A percentile compares a stretch with the other conserved stretches of the same genome.
phyloP scores from a whole-genome alignment of 1,284 basidiomycete genomes.

The Ganoderma boninense region DNA sequence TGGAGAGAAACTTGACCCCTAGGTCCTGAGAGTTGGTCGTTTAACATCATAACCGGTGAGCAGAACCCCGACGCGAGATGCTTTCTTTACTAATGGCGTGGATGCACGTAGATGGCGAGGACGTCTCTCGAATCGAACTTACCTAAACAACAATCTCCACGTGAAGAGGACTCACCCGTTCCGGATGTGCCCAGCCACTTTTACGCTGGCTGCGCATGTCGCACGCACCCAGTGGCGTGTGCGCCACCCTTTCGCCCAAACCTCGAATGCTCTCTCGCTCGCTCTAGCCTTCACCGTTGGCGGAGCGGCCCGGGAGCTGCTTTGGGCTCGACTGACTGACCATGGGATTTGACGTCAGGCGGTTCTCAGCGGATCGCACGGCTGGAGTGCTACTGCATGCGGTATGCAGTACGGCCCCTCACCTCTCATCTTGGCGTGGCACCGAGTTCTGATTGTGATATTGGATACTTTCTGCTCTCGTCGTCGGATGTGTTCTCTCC shows the following conservation, averaged over 20 bases:
- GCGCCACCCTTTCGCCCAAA: background rate
- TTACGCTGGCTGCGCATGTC: background rate
- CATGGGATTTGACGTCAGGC: slow-evolving; percentile 1
- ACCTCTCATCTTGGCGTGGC: slow-evolving; percentile 20
- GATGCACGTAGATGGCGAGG: slow-evolving; percentile 9
- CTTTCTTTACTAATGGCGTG: background rate
- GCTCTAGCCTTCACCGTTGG: background rate
- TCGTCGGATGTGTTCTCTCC: slow-evolving; percentile 11
- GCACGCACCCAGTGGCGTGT: background rate
- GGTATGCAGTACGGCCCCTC: slow-evolving; percentile 25
- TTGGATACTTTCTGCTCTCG: slow-evolving; percentile 15
- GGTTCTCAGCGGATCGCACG: slow-evolving; percentile 15
- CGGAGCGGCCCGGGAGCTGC: background rate
- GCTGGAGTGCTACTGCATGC: slow-evolving; percentile 17
- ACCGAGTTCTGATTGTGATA: slow-evolving; percentile 33
- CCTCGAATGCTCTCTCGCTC: background rate
- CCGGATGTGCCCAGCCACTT: background rate
- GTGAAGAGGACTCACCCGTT: slow-evolving; percentile 10
- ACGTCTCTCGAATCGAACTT: slow-evolving; percentile 9
- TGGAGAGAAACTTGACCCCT: slow-evolving; percentile 78
- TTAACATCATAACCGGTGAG: slow-evolving; percentile 9
- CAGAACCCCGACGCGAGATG: no score
- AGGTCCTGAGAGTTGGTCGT: background rate
- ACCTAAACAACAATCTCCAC: slow-evolving; percentile 6
- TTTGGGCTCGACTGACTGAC: background rate